A percentile compares a stretch with the other conserved stretches of the same genome.
These are phyloP conservation scores for Aspergillus panamensis DNA, from an alignment of 495 filamentous ascomycete species.

Conservation along the genomic window DNA sequence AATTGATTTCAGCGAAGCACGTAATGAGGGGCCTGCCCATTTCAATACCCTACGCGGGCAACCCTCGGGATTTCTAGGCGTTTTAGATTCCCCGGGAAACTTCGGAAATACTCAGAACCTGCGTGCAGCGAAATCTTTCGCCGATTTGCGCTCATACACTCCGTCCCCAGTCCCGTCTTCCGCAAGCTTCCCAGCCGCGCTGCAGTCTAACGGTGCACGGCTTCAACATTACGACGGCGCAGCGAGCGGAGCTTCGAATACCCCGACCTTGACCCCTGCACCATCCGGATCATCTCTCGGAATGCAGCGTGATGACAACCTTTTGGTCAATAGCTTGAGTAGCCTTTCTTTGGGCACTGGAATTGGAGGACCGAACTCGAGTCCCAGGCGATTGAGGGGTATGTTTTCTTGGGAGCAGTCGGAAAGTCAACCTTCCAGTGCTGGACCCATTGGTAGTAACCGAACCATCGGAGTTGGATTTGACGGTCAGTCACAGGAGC, in stretches of 20 bases:
- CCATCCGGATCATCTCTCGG: conserved; percentile 59
- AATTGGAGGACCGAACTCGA: conserved; percentile 55
- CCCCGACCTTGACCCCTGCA: conserved; percentile 73
- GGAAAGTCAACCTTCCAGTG: conserved; percentile 51
- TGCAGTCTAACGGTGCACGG: conserved; percentile 62
- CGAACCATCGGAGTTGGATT: conserved; percentile 64
- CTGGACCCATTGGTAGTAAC: conserved; percentile 85
- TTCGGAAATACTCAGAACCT: conserved; percentile 67
- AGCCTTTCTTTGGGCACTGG: conserved; percentile 59
- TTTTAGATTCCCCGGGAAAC: conserved; percentile 76
- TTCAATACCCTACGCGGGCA: conserved; percentile 75
- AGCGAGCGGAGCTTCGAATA: conserved; percentile 60
- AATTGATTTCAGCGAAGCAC: conserved; percentile 94
- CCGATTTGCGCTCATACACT: conserved; percentile 90
- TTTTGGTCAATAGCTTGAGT: conserved; percentile 65
- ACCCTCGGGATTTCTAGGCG: conserved; percentile 70
- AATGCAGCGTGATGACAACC: conserved; percentile 59
- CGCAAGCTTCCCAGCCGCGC: conserved; percentile 74
- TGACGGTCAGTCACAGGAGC: conserved; percentile 61
- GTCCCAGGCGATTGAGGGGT: conserved; percentile 57
- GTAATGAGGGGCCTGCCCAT: conserved; percentile 62
- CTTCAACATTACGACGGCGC: conserved; percentile 60
- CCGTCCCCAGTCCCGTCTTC: conserved; percentile 89
- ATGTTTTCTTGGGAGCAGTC: conserved; percentile 63
- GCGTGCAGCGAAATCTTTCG: conserved; percentile 94